Conservation (phyloP, 1,284 basidiomycete species). For the Xerocomus nothofagi region DNA sequence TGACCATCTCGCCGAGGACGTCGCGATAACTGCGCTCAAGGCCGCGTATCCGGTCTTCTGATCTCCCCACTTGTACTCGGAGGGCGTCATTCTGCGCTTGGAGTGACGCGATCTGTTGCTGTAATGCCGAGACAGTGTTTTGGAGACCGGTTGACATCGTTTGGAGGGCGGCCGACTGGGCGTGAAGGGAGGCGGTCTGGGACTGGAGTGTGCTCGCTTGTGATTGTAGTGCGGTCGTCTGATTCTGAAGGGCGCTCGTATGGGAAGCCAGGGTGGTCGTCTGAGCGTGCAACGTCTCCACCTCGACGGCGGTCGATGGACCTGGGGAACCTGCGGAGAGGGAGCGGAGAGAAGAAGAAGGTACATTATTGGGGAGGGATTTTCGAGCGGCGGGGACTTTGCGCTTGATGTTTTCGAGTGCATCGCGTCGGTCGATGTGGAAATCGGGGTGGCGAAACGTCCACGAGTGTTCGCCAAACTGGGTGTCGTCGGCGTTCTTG, state of each 20-base stretch:
- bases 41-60: constrained; percentile 53
- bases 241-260: constrained; percentile 28
- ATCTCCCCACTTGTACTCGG: constrained; percentile 59
- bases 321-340: constrained; percentile 32
- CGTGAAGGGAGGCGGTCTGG: constrained; percentile 32
- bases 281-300: constrained; percentile 31
- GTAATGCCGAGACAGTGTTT: constrained; percentile 24
- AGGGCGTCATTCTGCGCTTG: constrained; percentile 35
- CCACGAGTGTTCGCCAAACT: constrained; percentile 87
- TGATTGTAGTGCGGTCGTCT: constrained; percentile 25
- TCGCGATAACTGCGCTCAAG: constrained; percentile 77
- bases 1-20: constrained; percentile 80
- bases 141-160: constrained; percentile 30
- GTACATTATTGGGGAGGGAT: constrained; percentile 28
- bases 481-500: constrained; percentile 78
- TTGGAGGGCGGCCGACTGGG: constrained; percentile 28
- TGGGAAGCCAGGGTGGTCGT: constrained; percentile 27
- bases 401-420: constrained; percentile 92
- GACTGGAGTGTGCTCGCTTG: constrained; percentile 31
- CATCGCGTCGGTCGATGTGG: constrained; percentile 80
- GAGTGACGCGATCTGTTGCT: constrained; percentile 27
- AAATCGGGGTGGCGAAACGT: constrained; percentile 97
- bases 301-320: constrained; percentile 17
- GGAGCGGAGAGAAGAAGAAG: constrained; percentile 38
- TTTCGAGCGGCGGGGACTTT: constrained; percentile 81